These are phyloP conservation scores for Coriaria nepalensis DNA, from an alignment of 306 rosid species.

Conservation along the genomic window DNA sequence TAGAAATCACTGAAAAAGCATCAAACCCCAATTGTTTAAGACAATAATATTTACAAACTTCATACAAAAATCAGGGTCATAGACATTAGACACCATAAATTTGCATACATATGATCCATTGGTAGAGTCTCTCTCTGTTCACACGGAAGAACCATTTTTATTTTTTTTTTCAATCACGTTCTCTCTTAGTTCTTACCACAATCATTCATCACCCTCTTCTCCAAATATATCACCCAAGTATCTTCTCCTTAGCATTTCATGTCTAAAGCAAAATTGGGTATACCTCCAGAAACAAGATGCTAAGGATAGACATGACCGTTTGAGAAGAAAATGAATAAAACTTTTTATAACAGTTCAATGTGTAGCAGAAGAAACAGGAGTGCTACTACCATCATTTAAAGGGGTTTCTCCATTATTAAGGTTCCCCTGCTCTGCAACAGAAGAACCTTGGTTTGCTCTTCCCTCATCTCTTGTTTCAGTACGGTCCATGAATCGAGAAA, in stretches of 20 bases:
- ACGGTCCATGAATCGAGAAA: slow-evolving; percentile 45
- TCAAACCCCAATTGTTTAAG: too few relatives aligned
- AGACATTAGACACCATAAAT: too few relatives aligned
- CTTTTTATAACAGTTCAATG: slow-evolving; percentile 31
- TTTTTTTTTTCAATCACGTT: slow-evolving; percentile 2
- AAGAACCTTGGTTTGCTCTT: slow-evolving; percentile 18
- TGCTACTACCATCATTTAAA: slow-evolving; percentile 17
- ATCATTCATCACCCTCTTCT: slow-evolving; percentile 6
- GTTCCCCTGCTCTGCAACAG: slow-evolving; percentile 24
- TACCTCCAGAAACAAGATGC: slow-evolving; percentile 62
- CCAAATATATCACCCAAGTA: slow-evolving; percentile 20
- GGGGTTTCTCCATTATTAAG: slow-evolving; percentile 22
- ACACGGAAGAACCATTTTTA: too few relatives aligned
- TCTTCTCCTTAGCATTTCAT: slow-evolving; percentile 58
- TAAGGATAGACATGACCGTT: slow-evolving; percentile 35
- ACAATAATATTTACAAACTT: too few relatives aligned
- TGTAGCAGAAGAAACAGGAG: slow-evolving; percentile 34
- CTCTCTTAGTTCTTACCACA: slow-evolving; percentile 3
- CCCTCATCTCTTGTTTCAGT: slow-evolving; percentile 36
- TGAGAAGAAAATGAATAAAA: slow-evolving; percentile 19
- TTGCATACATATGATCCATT: too few relatives aligned
- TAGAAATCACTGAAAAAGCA: too few relatives aligned
- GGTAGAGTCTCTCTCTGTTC: too few relatives aligned
- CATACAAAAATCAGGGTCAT: too few relatives aligned
- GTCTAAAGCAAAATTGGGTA: slow-evolving; percentile 1